Conservation (phyloP, 2,329 filamentous ascomycete species). For the Thermoascus crustaceus region DNA sequence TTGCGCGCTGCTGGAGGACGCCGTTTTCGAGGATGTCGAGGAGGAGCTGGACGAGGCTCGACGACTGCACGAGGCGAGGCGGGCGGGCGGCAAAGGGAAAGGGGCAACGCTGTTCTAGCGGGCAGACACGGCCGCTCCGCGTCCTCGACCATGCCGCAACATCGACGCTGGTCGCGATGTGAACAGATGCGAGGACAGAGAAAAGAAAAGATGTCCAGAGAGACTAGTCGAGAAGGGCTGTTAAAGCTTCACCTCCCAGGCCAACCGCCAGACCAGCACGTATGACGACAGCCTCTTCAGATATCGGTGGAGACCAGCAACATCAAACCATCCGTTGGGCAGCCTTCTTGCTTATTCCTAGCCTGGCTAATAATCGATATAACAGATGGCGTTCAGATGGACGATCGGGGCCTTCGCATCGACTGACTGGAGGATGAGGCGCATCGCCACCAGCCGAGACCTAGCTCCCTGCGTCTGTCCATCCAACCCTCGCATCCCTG, state of each 20-base stretch:
- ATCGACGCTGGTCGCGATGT: too few relatives aligned
- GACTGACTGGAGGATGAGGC: too few relatives aligned
- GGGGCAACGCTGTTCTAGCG: slow-evolving; percentile 1
- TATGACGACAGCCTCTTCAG: slow-evolving; percentile 1
- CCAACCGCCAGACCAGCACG: not conserved
- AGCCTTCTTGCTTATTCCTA: slow-evolving; percentile 6
- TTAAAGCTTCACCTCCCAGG: too few relatives aligned
- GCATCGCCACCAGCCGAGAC: too few relatives aligned
- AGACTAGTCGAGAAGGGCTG: too few relatives aligned
- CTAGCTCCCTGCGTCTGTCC: too few relatives aligned
- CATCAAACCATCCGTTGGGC: slow-evolving; percentile 4
- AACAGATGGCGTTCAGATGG: too few relatives aligned
- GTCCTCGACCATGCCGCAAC: not conserved
- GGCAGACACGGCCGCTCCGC: not conserved
- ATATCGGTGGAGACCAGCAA: slow-evolving; percentile 4
- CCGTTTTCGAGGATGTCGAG: slow-evolving; percentile 18
- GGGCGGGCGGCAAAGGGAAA: slow-evolving; percentile 9
- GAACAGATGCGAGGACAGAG: too few relatives aligned
- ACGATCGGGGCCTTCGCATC: too few relatives aligned
- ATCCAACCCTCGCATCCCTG: too few relatives aligned
- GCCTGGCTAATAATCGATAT: too few relatives aligned
- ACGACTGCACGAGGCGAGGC: slow-evolving; percentile 1
- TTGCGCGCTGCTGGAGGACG: slow-evolving; percentile 14
- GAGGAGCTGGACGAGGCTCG: slow-evolving; percentile 1
- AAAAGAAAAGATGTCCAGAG: too few relatives aligned